Base-by-base conservation (phyloP, 345 rosid species). In the Erysimum cheiranthoides region DNA sequence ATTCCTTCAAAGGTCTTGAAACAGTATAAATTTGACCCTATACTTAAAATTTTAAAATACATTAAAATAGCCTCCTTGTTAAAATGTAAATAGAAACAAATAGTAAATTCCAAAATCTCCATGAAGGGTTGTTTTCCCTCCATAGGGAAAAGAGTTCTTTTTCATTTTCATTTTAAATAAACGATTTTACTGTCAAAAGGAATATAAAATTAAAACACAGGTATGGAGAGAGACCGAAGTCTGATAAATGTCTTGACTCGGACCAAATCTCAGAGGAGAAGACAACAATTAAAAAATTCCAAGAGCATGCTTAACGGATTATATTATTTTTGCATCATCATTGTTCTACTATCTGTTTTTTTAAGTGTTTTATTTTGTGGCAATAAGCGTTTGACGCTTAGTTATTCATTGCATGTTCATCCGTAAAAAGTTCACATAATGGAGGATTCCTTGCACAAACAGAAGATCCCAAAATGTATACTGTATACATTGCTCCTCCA, bases 51-150 rank as follows among this genome's bases (percentile, higher is more conserved):
- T 51, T 18, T 39, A 50, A 68, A 46, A 53, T 60, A 40, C 42
- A 69, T 68, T 14, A 10, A 54, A 69, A 39, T 3, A 36, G 36
- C 32, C 46, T 61, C 27, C 0, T 62, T 35, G 16, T 62, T 62
- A 42, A 75, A 52, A 43, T 62, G 56, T 45, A 53, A 76, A 76
- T 53, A 57, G 31, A 77, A 71, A 65, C 80, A 77, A 77, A 38
- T 64, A 25, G 80, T 71, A 77, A 71, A 71, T 47, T 77, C 80
- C 76, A 77, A 77, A 77, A 71, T 57, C 47, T 57, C 76, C 80
- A 77, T 77, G 80, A 71, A 16, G 34, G 45, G 80, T 77, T 77
- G 80, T 77, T 77, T 77, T 77, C 80, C 60, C 46, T 70, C 36
- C 80, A 46, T 70, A 11, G 80, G 76, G 80, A 63, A 64, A 63